Evolutionary conservation across 23 red algal genomes (phyloP), one percentile per base, ranked within the genome.

Genomic region (Agarophyton chilense): DNA sequence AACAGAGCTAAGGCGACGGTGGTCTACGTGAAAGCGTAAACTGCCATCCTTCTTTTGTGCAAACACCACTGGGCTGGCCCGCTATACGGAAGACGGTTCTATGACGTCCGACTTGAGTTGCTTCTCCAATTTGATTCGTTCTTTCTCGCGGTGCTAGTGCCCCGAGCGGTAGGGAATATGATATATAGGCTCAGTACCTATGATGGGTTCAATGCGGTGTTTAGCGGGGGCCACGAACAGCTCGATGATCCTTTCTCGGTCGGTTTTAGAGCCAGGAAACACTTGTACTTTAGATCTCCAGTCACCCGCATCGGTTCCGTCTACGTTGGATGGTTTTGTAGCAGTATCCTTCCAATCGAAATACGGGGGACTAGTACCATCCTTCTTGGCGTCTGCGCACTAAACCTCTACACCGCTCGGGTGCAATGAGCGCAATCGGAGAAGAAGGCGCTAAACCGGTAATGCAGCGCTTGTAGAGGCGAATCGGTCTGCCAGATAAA

Each of bases 21-120:
- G 63, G 51, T 83, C 79, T 47, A 83, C 39, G 52, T 51, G 22
- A 19, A 83, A 83, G 10, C 79, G 52, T 42, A 68, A 13, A 19
- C 44, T 54, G 21, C 79, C 79, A 51, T 83, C 52, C 42, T 63
- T 83, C 79, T 83, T 83, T 12, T 21, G 0, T 12, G 53, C 79
- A 0, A 83, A 54, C 12, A 83, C 79, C 4, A 83, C 53, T 12
- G 79, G 1, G 21, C 44, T 54, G 24, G 54, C 53, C 49, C 0
- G 64, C 50, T 83, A 7, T 21, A 19, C 26, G 16, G 52, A 58
- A 58, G 79, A 42, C 31, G 79, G 79, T 42, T 83, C 79, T 26
- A 83, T 83, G 0, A 83, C 5, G 50, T 35, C 79, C 33, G 1
- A 26, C 16, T 4, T 65, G 28, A 66, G 50, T 51, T 54, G 45